These are phyloP conservation scores for Pleurotus citrinopileatus DNA, from an alignment of 768 basidiomycete species.

Conservation along the genomic window DNA sequence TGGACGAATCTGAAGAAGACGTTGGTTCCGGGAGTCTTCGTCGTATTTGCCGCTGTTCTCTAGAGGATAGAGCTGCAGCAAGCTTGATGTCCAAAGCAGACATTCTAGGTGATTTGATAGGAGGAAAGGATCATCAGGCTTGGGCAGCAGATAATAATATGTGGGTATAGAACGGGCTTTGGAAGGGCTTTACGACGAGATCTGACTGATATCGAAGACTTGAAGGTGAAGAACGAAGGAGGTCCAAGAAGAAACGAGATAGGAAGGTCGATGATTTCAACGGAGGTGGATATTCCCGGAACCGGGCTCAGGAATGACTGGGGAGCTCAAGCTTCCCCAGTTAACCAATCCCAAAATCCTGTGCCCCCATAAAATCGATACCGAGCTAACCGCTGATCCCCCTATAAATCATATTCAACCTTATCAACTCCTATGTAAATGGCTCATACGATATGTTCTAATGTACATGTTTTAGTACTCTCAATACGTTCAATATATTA, in stretches of 20 bases:
- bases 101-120: slow-evolving; percentile 9
- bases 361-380: no score
- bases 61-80: slow-evolving; percentile 53
- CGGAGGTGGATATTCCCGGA: background rate
- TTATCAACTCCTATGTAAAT: no score
- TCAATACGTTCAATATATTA: no score
- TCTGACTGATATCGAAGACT: background rate
- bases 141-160: background rate
- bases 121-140: slow-evolving; percentile 13
- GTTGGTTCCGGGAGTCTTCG: slow-evolving; percentile 61
- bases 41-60: slow-evolving; percentile 66
- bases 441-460: no score
- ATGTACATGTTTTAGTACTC: no score
- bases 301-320: no score
- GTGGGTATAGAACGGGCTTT: slow-evolving; percentile 17
- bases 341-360: no score
- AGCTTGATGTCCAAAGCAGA: slow-evolving; percentile 35
- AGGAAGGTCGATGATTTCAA: background rate
- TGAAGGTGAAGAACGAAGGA: background rate
- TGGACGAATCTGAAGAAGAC: slow-evolving; percentile 31
- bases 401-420: no score
- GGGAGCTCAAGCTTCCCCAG: no score
- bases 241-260: background rate
- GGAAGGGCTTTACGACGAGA: slow-evolving; percentile 3
- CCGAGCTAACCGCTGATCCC: no score